These are phyloP conservation scores for Canavalia gladiata DNA, from an alignment of 306 rosid genomes.

Conservation along the genomic window DNA sequence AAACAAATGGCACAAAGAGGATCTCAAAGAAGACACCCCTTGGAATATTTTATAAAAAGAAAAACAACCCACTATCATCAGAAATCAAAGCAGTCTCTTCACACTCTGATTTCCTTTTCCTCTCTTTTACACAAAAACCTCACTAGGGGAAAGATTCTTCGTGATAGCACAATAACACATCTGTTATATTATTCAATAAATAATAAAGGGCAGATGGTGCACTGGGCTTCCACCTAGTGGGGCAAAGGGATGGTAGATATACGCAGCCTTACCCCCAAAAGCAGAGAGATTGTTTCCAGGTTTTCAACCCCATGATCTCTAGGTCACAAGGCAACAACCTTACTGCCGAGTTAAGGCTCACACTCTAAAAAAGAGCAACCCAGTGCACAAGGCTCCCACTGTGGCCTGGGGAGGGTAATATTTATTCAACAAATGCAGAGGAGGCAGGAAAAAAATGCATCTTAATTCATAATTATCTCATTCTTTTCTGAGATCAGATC, in stretches of 20 bases:
- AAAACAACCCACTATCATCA: constrained; percentile 24
- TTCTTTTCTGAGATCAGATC: background rate
- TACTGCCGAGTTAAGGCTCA: too few relatives aligned
- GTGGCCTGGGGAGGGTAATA: background rate
- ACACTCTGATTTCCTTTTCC: background rate
- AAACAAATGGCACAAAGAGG: constrained; percentile 19
- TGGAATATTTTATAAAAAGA: constrained; percentile 11
- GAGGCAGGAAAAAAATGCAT: background rate
- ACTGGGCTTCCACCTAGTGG: background rate
- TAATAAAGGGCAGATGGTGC: background rate
- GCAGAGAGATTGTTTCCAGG: background rate
- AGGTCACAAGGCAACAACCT: background rate
- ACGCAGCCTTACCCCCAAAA: too few relatives aligned
- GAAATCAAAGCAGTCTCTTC: background rate
- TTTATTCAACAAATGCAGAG: background rate
- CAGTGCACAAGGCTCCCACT: too few relatives aligned
- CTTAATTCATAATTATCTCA: background rate
- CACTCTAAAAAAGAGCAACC: too few relatives aligned
- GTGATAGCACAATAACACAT: background rate
- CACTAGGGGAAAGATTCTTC: background rate
- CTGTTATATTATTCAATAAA: background rate
- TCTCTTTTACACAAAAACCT: background rate
- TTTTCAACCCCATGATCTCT: background rate
- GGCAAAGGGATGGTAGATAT: background rate
- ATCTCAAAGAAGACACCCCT: constrained; percentile 25